phyloP scores from a whole-genome alignment of 306 rosid genomes.

The Hippophae tibetana region DNA sequence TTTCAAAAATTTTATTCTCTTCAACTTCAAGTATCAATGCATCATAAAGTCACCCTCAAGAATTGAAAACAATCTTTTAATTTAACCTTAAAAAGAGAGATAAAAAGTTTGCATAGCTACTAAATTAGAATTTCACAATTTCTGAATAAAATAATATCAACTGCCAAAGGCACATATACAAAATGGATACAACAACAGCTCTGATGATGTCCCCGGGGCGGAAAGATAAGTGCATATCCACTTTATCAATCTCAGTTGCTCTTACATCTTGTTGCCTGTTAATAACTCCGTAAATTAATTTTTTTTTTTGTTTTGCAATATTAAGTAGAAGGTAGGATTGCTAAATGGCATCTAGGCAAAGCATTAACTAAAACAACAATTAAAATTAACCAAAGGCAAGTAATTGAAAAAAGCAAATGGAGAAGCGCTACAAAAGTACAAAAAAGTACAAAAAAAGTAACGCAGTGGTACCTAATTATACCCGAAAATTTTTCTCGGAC shows the following conservation, averaged over 20 bases:
- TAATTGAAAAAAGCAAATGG: not conserved
- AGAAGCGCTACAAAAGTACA: not conserved
- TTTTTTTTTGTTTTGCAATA: not conserved
- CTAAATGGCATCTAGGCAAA: not conserved
- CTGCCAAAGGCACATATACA: not conserved
- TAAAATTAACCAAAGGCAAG: not conserved
- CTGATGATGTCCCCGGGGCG: conserved; percentile 66
- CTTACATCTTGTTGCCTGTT: conserved; percentile 92
- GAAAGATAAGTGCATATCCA: conserved; percentile 74
- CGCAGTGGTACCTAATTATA: conserved; percentile 47
- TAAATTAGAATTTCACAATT: too few species aligned
- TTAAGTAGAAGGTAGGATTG: conserved; percentile 1
- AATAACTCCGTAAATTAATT: conserved; percentile 1
- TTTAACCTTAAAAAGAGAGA: too few species aligned
- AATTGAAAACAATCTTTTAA: too few species aligned
- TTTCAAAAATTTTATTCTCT: too few species aligned
- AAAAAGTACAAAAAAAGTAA: not conserved
- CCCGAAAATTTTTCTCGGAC: conserved; percentile 75
- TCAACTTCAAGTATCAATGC: too few species aligned
- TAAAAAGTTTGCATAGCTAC: too few species aligned
- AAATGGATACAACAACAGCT: conserved; percentile 71
- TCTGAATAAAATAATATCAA: too few species aligned
- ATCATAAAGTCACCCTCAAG: too few species aligned
- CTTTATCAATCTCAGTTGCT: conserved; percentile 94
- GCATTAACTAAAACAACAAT: too few species aligned